Base-by-base conservation (phyloP, 2,329 filamentous ascomycete species). In the Aureobasidium namibiae region DNA sequence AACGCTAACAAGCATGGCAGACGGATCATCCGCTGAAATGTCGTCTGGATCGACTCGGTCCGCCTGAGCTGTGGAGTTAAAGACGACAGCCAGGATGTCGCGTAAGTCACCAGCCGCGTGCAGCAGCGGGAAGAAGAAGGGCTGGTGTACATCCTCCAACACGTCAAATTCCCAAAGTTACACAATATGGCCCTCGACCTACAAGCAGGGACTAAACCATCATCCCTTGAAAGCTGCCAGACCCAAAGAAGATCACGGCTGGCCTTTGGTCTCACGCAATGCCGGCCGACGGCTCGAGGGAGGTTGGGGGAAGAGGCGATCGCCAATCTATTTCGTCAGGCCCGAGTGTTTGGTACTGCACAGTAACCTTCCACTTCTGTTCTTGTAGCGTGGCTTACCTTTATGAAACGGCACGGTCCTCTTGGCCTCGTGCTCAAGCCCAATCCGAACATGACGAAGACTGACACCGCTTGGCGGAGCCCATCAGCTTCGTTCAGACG, bases 61-160 rank as follows among this genome's bases (percentile, higher is more conserved):
- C 54, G 54, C 54, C 41, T 57, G 42, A 57, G 54, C 21, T 57
- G 54, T 57, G 54, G 42, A 57, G 54, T 57, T 48, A 23, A 42
- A 39, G 33, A 46, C n/a, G 21, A 36, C 41, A 45, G 18, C 29
- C 39, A 56, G 23, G 52, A 42, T 48, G 26, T 57, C 53, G 53
- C 53, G 16, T 38, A 46, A 38, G 52, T 56, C 21, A 31, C 26
- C 54, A 57, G 54, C 54, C 54, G 54, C 10, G 41, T 39, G 42
- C 54, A 38, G 29, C 52, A 13, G 29, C 52, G 31, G 39, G 23
- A 56, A 34, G 26, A 44, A 34, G 23, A 56, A 45, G 36, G 29
- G 26, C 50, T 42, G 31, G 26, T 54, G 50, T 54, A 42, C 26
- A 45, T 45, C 52, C 36, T 56, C 31, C 52, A 36, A 56, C 52